A percentile compares a stretch with the other conserved stretches of the same genome.
These are phyloP conservation scores for Colletotrichum musae DNA, from an alignment of 2,329 filamentous ascomycete species.

Conservation along the genomic window DNA sequence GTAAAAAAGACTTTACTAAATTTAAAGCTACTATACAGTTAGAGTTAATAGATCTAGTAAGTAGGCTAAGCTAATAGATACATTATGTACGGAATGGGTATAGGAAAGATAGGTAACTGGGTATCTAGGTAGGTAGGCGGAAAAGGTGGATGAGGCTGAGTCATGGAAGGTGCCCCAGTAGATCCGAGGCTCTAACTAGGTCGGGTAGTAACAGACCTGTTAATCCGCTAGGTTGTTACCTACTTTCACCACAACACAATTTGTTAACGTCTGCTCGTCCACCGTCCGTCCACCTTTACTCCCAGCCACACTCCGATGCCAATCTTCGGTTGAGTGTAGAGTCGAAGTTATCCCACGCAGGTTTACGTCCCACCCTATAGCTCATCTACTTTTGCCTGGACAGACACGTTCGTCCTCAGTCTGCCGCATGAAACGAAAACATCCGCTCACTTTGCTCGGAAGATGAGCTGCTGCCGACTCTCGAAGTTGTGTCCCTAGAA, in stretches of 20 bases:
- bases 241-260: background rate
- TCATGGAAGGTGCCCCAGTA: too few relatives aligned
- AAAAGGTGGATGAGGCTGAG: too few relatives aligned
- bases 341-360: slow-evolving; percentile 15
- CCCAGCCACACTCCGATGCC: slow-evolving; percentile 19
- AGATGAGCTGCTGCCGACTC: slow-evolving; percentile 27
- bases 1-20: too few relatives aligned
- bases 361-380: slow-evolving; percentile 12
- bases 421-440: background rate
- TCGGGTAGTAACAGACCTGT: too few relatives aligned
- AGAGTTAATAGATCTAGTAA: too few relatives aligned
- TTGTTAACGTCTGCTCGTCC: background rate
- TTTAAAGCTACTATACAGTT: too few relatives aligned
- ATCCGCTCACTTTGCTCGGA: background rate
- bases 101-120: too few relatives aligned
- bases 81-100: too few relatives aligned
- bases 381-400: background rate
- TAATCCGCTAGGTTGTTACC: too few relatives aligned
- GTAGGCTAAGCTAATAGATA: too few relatives aligned
- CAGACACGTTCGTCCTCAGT: background rate
- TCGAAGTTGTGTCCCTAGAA: slow-evolving; percentile 14
- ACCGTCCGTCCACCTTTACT: slow-evolving; percentile 3
- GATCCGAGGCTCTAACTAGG: too few relatives aligned
- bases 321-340: slow-evolving; percentile 9
- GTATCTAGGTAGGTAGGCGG: too few relatives aligned